Evolutionary conservation across 257 asterid species (phyloP).

Genomic region (Knoxia roxburghii): DNA sequence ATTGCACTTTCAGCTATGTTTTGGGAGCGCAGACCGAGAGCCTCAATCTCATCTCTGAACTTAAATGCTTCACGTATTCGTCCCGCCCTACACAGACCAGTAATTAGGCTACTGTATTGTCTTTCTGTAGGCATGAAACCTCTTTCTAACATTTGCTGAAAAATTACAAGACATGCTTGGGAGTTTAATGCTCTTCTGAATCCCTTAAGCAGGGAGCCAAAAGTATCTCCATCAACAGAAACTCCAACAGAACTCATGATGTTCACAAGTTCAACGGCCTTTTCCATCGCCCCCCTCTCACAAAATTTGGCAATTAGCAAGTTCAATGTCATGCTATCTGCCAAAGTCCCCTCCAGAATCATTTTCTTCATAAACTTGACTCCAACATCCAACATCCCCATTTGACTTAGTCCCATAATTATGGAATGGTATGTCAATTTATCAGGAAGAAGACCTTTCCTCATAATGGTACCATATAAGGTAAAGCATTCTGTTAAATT

Average conservation of each 20-base stretch:
- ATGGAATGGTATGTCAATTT: conserved; percentile 64
- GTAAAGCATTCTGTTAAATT: conserved; percentile 45
- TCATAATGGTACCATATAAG: conserved; percentile 42
- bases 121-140: conserved; percentile 53
- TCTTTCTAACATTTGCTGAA: conserved; percentile 49
- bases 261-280: conserved; percentile 55
- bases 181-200: conserved; percentile 44
- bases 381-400: conserved; percentile 55
- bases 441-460: conserved; percentile 56
- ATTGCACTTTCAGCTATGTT: conserved; percentile 60
- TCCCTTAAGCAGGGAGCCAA: conserved; percentile 54
- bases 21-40: conserved; percentile 37
- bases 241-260: conserved; percentile 48
- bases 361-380: conserved; percentile 62
- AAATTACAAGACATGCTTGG: conserved; percentile 34
- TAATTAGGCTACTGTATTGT: conserved; percentile 60
- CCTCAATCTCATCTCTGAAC: conserved; percentile 55
- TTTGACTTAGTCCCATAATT: conserved; percentile 52
- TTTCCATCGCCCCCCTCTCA: conserved; percentile 53
- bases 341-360: conserved; percentile 44
- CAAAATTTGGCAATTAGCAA: conserved; percentile 47
- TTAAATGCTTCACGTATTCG: conserved; percentile 52
- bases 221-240: conserved; percentile 47
- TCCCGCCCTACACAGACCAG: conserved; percentile 69
- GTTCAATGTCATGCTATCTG: conserved; percentile 58